phyloP scores from a whole-genome alignment of 148 eudicot species.

The Dianthus caryophyllus region DNA sequence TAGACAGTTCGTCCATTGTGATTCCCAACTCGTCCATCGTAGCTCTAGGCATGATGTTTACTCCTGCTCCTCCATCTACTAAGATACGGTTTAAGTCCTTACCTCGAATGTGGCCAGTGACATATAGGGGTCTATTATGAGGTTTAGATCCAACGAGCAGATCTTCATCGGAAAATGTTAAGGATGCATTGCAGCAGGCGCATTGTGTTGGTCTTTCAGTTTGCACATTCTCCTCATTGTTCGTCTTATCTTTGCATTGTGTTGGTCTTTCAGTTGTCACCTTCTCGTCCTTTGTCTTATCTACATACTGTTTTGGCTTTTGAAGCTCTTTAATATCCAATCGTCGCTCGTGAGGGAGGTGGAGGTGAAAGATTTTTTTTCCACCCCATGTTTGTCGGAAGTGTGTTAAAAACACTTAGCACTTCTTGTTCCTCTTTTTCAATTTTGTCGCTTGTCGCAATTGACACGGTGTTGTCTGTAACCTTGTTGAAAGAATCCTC shows the following conservation, averaged over 20 bases:
- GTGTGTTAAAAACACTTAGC: no score
- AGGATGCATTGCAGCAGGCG: background rate
- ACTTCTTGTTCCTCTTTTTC: background rate
- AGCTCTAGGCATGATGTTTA: slow-evolving; percentile 7
- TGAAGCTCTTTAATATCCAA: no score
- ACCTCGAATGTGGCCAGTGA: background rate
- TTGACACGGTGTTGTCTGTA: background rate
- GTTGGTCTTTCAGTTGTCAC: no score
- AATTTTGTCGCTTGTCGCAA: background rate
- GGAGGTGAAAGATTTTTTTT: no score
- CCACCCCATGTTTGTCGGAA: background rate
- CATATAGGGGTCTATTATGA: slow-evolving; percentile 3
- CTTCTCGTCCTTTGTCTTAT: background rate
- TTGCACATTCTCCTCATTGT: no score
- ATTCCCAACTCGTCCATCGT: background rate
- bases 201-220: background rate
- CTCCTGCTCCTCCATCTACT: background rate
- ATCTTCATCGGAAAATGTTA: background rate
- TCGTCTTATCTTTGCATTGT: no score
- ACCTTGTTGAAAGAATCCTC: background rate
- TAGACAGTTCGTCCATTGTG: background rate
- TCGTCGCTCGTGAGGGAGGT: no score
- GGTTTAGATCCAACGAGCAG: background rate
- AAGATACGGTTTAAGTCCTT: background rate
- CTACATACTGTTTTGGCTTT: no score